A percentile compares a stretch with the other conserved stretches of the same genome.
phyloP scores from a whole-genome alignment of 192 early-diverging fungal genomes.

The Piromyces finnis region DNA sequence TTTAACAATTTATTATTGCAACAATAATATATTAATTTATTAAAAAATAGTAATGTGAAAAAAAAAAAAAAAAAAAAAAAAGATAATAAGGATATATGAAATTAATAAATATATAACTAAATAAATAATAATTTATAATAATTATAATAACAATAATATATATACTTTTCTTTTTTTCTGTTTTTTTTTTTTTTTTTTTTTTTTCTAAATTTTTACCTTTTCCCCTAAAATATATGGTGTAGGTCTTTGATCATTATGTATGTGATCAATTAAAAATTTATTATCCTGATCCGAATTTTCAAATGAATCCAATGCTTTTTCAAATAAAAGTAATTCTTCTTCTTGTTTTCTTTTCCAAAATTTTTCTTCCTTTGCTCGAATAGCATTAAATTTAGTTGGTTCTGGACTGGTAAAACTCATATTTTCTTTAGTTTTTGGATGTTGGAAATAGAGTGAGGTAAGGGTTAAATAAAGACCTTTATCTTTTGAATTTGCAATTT shows the following conservation, averaged over 20 bases:
- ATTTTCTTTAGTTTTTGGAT: constrained; percentile 1
- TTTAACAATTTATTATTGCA: no score
- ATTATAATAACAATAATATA: no score
- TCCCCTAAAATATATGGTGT: constrained; percentile 27
- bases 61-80: no score
- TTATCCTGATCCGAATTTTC: not conserved
- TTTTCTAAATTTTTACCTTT: constrained; percentile 9
- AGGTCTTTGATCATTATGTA: constrained; percentile 6
- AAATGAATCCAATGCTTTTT: not conserved
- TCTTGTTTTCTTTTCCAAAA: constrained; percentile 19
- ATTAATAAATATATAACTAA: no score
- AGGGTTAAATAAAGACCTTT: constrained; percentile 36
- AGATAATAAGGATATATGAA: no score
- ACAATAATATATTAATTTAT: not conserved
- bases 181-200: no score
- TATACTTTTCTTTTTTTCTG: no score
- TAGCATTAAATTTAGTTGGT: constrained; percentile 31
- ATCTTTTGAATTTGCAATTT: constrained; percentile 27
- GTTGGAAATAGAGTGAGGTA: constrained; percentile 16
- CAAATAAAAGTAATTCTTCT: constrained; percentile 9
- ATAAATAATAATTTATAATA: no score
- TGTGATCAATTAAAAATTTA: constrained; percentile 6
- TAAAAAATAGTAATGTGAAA: no score
- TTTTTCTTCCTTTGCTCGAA: constrained; percentile 31
- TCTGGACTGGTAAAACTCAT: constrained; percentile 11